Conservation (phyloP, 2,329 filamentous ascomycete genomes). For the Exophiala sp. region DNA sequence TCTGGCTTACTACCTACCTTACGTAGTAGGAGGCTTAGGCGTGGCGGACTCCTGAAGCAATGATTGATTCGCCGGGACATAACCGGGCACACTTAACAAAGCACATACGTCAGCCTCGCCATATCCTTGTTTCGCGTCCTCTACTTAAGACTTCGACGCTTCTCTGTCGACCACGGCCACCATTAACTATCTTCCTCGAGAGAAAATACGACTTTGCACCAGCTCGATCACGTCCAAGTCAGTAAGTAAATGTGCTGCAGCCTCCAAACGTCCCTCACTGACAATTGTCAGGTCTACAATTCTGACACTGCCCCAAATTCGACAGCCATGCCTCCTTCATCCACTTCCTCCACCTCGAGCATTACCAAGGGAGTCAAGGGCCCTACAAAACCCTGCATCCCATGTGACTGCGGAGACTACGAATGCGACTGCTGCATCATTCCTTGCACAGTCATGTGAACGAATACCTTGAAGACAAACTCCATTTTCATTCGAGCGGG, state of each 20-base stretch:
- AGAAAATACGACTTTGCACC: no score
- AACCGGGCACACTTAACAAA: background rate
- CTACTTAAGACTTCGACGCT: background rate
- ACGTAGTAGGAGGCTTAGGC: no score
- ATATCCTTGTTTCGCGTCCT: no score
- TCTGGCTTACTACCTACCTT: no score
- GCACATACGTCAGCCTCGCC: no score
- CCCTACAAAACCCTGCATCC: conserved; percentile 24
- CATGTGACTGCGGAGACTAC: conserved; percentile 19
- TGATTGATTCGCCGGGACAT: no score
- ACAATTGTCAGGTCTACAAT: background rate
- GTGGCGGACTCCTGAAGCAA: no score
- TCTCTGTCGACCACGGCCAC: no score
- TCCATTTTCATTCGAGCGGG: background rate
- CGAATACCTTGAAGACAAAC: background rate
- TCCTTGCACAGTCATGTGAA: conserved; percentile 21
- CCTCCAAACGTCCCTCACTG: background rate
- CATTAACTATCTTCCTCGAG: no score
- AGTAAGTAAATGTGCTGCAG: background rate
- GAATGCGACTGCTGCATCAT: conserved; percentile 25
- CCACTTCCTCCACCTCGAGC: conserved; percentile 22
- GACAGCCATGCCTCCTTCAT: conserved; percentile 18
- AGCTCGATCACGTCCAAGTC: background rate
- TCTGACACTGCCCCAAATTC: background rate
- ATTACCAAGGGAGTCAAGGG: conserved; percentile 25